Base-by-base conservation (phyloP, 1,284 basidiomycete species). In the Papiliotrema fonsecae region DNA sequence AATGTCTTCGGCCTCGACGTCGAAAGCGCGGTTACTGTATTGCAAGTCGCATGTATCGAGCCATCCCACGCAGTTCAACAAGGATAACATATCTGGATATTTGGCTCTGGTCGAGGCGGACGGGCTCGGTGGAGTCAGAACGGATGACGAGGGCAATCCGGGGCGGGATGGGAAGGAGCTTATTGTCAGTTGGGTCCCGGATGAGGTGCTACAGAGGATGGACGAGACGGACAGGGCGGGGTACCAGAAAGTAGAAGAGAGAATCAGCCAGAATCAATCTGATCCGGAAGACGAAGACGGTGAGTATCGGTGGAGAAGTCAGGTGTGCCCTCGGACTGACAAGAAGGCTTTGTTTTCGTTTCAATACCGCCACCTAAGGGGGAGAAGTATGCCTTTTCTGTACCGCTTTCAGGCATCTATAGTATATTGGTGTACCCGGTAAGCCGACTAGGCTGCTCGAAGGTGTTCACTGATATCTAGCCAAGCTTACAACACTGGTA, bases 41-140 rank as follows among this genome's bases (percentile, higher is more conserved):
- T 86, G 82, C 70, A 93, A 93, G 72, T 87, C 86, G 34, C 92
- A 92, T 68, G 90, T 93, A 35, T 91, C 92, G 64, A 84, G 96
- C 39, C 91, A 97, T 64, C 93, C 94, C 0, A 94, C 91, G 0
- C 84, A 87, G 2, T 93, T 92, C 67, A 79, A 86, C 2, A 81
- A 86, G 60, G 93, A 97, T 74, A 96, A 97, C 70, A 87, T 97
- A 26, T 82, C 90, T 4, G 94, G 94, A 3, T 96, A 93, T 69
- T 82, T 91, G 6, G 84, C 86, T 13, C 79, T 97, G 50, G 90
- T 96, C 14, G 89, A 74, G 50, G 64, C 70, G 0, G 60, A 65
- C 86, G 74, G 31, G 5, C 21, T 18, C 42, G 61, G 37, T 50
- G 48, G 47, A 14, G 46, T 54, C 2, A 45, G 40, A 24, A 43